Base-by-base conservation (phyloP, 305 asterid genomes). In the Caryopteris hybrid region DNA sequence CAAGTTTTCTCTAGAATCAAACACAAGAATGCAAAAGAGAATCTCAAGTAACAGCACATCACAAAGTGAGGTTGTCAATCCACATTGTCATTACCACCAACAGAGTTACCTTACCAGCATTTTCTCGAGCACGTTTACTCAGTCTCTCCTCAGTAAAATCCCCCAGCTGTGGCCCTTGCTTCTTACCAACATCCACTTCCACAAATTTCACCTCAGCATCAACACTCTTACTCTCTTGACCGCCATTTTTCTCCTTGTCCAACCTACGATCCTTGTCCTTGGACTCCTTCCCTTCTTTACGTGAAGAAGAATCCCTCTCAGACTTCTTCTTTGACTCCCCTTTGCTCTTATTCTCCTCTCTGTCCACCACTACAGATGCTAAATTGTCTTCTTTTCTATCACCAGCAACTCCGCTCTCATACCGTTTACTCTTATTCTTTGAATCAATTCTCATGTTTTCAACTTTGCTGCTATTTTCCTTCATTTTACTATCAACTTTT, bases 311-410 rank as follows among this genome's bases (percentile, higher is more conserved):
- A 76, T 90, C 97, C 80, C 83, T 85, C 78, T 91, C 99, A 33
- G 90, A 82, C 81, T 82, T 89, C 85, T 92, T 78, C 86, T 80
- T 94, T 0, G 92, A 81, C 68, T 88, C 99, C 58, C 81, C 84
- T 74, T 81, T 88, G 58, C 82, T 79, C 80, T 79, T 84, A 75
- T 71, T 54, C 66, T 87, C 87, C 70, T 86, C 95, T 80, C 85
- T 88, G 68, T 84, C 92, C 81, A 76, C 79, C 51, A 71, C 69
- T 27, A 76, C 45, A 5, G 80, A 69, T 63, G 66, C 70, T 54
- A 52, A 66, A 71, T 69, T 69, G 41, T 80, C 92, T 65, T 88
- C 95, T 70, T 81, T 85, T 75, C 76, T 85, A 60, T 89, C 96
- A 68, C 80, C 78, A 2, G 74, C 55, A 73, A 67, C 66, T 38